phyloP scores from a whole-genome alignment of 2,329 filamentous ascomycete genomes.

The Aureobasidium vineae region DNA sequence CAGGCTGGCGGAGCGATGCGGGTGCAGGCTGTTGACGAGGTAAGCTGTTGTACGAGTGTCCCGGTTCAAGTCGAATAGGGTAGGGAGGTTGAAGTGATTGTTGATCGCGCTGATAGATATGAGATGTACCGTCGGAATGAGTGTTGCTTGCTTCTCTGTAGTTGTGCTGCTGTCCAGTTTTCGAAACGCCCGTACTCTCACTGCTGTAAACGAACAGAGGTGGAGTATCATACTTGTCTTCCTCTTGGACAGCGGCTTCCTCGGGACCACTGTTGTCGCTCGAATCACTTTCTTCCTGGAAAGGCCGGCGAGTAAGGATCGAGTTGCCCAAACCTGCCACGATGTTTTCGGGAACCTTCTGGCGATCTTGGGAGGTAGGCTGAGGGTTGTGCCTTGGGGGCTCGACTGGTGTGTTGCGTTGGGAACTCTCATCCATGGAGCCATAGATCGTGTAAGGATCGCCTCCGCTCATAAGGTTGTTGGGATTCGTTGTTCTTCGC shows the following conservation, averaged over 20 bases:
- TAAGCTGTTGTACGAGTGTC: background rate
- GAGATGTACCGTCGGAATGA: too few species aligned
- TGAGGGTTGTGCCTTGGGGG: background rate
- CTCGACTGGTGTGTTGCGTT: background rate
- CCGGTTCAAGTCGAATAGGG: background rate
- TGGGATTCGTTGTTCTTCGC: background rate
- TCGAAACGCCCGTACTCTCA: background rate
- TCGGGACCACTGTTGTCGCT: background rate
- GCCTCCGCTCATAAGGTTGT: background rate
- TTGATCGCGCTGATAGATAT: background rate
- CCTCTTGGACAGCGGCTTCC: background rate
- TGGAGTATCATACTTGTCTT: background rate
- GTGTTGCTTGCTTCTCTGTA: background rate
- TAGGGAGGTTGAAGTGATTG: background rate
- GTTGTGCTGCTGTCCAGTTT: background rate
- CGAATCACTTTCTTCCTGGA: background rate
- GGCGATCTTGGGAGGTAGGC: background rate
- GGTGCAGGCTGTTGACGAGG: background rate
- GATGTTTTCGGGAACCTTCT: background rate
- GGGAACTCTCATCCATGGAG: background rate
- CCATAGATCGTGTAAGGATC: background rate
- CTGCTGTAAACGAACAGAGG: background rate
- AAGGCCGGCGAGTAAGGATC: background rate
- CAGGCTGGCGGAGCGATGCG: background rate
- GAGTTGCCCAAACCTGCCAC: background rate